Evolutionary conservation across 371 early-diverging fungal species (phyloP).

Genomic region (Thermomucor indicae-seudaticae): DNA sequence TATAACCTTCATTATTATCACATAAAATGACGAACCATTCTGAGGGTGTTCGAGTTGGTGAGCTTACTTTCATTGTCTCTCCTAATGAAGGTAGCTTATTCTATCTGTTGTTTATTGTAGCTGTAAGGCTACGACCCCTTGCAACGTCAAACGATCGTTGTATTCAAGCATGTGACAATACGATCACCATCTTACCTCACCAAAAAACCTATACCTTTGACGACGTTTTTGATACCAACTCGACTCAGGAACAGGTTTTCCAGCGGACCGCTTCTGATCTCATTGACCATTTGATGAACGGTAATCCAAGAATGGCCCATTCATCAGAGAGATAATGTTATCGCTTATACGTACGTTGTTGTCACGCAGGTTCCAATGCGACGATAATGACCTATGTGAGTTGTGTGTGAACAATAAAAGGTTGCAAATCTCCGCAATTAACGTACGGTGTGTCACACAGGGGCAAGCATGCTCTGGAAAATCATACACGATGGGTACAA

Average conservation of each 20-base stretch:
- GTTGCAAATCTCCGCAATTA: background rate
- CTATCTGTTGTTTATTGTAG: too few species aligned
- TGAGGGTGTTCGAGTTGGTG: too few species aligned
- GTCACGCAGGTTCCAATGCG: constrained; percentile 5
- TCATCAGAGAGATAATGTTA: background rate
- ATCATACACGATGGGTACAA: constrained; percentile 97
- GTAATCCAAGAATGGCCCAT: constrained; percentile 23
- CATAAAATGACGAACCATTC: too few species aligned
- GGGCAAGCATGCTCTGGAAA: constrained; percentile 95
- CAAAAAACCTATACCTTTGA: constrained; percentile 68
- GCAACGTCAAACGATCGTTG: too few species aligned
- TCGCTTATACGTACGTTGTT: background rate
- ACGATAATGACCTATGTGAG: constrained; percentile 9
- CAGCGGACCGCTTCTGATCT: constrained; percentile 53
- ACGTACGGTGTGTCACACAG: constrained; percentile 14
- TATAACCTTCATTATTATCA: too few species aligned
- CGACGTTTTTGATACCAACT: constrained; percentile 64
- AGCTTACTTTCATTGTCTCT: too few species aligned
- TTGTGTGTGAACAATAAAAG: background rate
- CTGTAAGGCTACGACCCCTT: too few species aligned
- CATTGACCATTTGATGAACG: constrained; percentile 76
- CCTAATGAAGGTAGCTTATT: too few species aligned
- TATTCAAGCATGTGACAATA: constrained; percentile 1
- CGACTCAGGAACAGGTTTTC: constrained; percentile 67
- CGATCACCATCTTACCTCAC: background rate